These are phyloP conservation scores for Globisporangium cystogenes DNA, from an alignment of 352 stramenopile genomes.

Conservation along the genomic window DNA sequence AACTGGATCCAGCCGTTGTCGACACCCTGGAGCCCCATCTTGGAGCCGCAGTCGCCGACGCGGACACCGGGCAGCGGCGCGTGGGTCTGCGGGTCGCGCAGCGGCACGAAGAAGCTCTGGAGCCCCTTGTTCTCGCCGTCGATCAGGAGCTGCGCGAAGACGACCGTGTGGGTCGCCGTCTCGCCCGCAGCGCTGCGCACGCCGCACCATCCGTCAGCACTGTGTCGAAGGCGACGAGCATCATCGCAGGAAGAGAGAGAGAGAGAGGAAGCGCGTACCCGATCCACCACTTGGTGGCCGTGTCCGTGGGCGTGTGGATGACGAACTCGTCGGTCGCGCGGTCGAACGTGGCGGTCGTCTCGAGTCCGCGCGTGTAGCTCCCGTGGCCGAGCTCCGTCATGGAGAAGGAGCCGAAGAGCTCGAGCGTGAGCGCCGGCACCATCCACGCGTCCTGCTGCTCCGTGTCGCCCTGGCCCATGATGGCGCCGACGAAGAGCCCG, in stretches of 20 bases:
- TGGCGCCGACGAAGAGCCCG: conserved; percentile 71
- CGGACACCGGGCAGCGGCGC: conserved; percentile 37
- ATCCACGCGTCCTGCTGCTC: conserved; percentile 85
- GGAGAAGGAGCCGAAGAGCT: conserved; percentile 83
- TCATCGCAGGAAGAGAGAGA: no score
- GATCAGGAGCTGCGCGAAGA: conserved; percentile 92
- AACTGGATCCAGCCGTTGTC: conserved; percentile 82
- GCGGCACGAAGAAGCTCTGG: conserved; percentile 95
- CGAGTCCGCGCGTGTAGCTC: conserved; percentile 80
- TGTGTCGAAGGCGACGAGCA: no score
- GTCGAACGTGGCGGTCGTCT: conserved; percentile 96
- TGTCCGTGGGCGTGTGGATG: conserved; percentile 94
- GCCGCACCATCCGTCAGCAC: no score
- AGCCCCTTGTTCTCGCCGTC: conserved; percentile 80
- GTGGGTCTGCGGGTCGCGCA: conserved; percentile 86
- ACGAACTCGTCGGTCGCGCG: conserved; percentile 87
- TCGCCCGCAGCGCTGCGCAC: conserved; percentile 66
- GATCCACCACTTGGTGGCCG: conserved; percentile 96
- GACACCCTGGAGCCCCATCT: conserved; percentile 70
- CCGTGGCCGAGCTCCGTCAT: conserved; percentile 93
- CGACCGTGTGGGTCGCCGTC: conserved; percentile 93
- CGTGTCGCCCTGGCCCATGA: conserved; percentile 67
- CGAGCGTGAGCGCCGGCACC: conserved; percentile 53
- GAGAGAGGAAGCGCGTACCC: conserved; percentile 21
- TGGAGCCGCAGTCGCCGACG: conserved; percentile 63